These are phyloP conservation scores for Wolfiporia cocos DNA, from an alignment of 1,284 basidiomycete genomes.

Conservation along the genomic window DNA sequence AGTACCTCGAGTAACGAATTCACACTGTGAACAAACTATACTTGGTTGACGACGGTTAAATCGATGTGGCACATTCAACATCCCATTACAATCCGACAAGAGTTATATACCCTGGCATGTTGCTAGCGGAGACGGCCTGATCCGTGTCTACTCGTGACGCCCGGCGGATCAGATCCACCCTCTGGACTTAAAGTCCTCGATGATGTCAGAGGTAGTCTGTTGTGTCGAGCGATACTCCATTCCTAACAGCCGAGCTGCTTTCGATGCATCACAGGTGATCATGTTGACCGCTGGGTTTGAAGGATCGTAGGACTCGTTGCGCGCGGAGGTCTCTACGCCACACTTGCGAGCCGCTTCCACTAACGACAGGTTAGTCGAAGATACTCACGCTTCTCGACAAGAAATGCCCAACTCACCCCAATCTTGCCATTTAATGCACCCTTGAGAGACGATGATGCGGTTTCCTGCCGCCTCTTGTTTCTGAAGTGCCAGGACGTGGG, in stretches of 20 bases:
- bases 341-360: neutral
- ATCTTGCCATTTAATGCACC: slow-evolving; percentile 27
- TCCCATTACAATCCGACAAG: no score
- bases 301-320: neutral
- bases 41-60: no score
- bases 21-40: no score
- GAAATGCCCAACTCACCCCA: slow-evolving; percentile 19
- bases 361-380: no score
- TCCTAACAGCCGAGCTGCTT: neutral
- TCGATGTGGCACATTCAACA: no score
- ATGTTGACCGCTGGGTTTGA: neutral
- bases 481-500: slow-evolving; percentile 39
- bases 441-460: slow-evolving; percentile 25
- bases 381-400: no score
- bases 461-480: slow-evolving; percentile 36
- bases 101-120: no score
- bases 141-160: no score
- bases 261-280: neutral
- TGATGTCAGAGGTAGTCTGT: neutral
- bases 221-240: neutral
- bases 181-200: neutral
- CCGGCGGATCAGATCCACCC: neutral
- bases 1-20: no score
- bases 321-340: neutral
- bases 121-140: no score